Conservation (phyloP, 2,329 filamentous ascomycete genomes). For the Xylariaceae sp. region DNA sequence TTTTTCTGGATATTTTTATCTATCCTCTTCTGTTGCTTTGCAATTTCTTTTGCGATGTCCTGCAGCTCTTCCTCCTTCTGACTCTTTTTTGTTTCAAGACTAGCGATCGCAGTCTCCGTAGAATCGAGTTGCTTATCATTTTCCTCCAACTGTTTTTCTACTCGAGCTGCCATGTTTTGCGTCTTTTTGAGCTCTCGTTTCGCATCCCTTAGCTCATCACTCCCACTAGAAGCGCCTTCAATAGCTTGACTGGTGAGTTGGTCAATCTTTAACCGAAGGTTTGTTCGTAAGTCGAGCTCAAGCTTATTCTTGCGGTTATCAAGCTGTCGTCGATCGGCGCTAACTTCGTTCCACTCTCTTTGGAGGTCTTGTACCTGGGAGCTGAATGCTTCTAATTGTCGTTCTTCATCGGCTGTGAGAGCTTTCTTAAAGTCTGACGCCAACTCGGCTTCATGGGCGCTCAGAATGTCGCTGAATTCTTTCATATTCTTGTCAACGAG, state of each 20-base stretch:
- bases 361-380: slow-evolving; percentile 66
- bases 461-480: slow-evolving; percentile 67
- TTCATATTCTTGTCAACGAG: slow-evolving; percentile 71
- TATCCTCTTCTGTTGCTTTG: slow-evolving; percentile 81
- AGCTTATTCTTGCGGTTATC: slow-evolving; percentile 77
- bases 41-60: slow-evolving; percentile 70
- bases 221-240: slow-evolving; percentile 58
- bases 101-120: slow-evolving; percentile 35
- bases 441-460: slow-evolving; percentile 73
- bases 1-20: slow-evolving; percentile 90
- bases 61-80: slow-evolving; percentile 67
- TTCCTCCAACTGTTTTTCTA: slow-evolving; percentile 65
- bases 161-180: slow-evolving; percentile 58
- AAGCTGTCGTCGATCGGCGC: slow-evolving; percentile 66
- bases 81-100: slow-evolving; percentile 42
- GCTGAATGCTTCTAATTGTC: slow-evolving; percentile 66
- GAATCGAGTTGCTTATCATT: slow-evolving; percentile 68
- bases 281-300: slow-evolving; percentile 83
- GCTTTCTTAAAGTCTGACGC: slow-evolving; percentile 88
- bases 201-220: slow-evolving; percentile 66
- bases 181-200: slow-evolving; percentile 77
- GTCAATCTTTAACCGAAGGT: slow-evolving; percentile 79
- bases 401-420: slow-evolving; percentile 75
- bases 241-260: slow-evolving; percentile 73
- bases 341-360: slow-evolving; percentile 69